Evolutionary conservation across 805 yeast species (phyloP), one percentile per base, ranked within the genome.

Genomic region (Candida nemodendra): DNA sequence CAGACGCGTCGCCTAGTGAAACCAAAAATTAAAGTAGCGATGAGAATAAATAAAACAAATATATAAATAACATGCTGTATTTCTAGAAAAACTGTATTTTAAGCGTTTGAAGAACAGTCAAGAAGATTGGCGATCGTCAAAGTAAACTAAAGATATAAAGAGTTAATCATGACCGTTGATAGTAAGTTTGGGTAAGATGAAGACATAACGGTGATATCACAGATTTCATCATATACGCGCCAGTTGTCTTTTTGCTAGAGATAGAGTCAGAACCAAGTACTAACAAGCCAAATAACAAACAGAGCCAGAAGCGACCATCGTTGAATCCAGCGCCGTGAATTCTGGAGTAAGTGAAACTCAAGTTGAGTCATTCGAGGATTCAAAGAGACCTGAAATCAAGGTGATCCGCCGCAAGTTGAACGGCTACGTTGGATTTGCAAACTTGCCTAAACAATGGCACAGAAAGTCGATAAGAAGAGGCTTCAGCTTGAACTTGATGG

Each of bases 361-460:
- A n/a, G n/a, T n/a, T n/a, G n/a, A n/a, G 18, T 32, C 42, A 24
- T 34, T 37, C 11, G 36, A 30, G 17, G 48, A 33, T 28, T 13
- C 23, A 18, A 30, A 45, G 15, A 36, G 27, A 17, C 48, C 39
- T 9, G 77, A 72, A 26, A 65, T 76, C 44, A 82, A 83, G 53
- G 70, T 88, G 45, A 77, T 87, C 54, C 81, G 83, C 52, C 81
- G 95, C 53, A 88, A 88, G 60, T 78, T 91, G 53, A 85, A 82
- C 51, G 91, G 95, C 3, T 90, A 84, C 60, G 99, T 93, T 39
- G 99, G 99, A 5, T 93, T 93, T 67, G 95, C 97, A 50, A 93
- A 90, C 66, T 74, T 93, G 57, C 99, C 99, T 42, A 93, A 90
- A 60, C 99, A 93, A 70, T 93, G 97, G 96, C 98, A 93, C 68